Evolutionary conservation across 2,329 filamentous ascomycete species (phyloP), one percentile per base, ranked within the genome.

Genomic region (Escovopsis weberi): DNA sequence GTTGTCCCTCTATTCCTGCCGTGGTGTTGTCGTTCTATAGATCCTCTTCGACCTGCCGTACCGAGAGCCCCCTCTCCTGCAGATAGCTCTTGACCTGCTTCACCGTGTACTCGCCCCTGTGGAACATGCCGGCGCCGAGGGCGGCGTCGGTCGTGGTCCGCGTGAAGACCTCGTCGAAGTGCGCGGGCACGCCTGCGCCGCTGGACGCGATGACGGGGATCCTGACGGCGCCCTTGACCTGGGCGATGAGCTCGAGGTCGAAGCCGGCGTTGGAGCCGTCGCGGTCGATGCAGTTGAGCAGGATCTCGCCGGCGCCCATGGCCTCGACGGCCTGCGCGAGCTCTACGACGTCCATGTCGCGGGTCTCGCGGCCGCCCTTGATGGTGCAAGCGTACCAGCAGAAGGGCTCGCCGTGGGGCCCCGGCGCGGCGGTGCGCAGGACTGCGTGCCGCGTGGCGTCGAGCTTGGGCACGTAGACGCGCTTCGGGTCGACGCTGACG

Each of bases 351-450:
- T 96, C 89, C 51, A 96, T 71, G 59, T 96, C 87, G 46, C 88
- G 77, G n/a, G 83, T 88, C 66, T 96, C 89, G 47, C 91, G 80
- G 6, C 91, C 91, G 38, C 91, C 91, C 66, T 89, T 93, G 66
- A 94, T 86, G 6, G 91, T 98, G 66, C 91, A 96, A 45, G 91
- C 88, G 60, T 95, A 98, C 89, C 89, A 98, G 67, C 86, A 94
- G 62, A 78, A 82, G 41, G 69, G 66, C 61, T 95, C 85, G 26
- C 87, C 87, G 37, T 74, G 72, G 19, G 84, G 79, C 8, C 88
- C 86, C 0, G 77, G 78, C 47, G 68, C 74, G 0, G 64, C 59
- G 0, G 89, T 94, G 55, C 72, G 67, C 55, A 95, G 67, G 12
- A 81, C 85, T 61, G 68, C 65, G 62, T 91, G 82, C 55, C 85